Evolutionary conservation across 1,284 basidiomycete genomes (phyloP).

Genomic region (Sanghuangporus sanghuang): DNA sequence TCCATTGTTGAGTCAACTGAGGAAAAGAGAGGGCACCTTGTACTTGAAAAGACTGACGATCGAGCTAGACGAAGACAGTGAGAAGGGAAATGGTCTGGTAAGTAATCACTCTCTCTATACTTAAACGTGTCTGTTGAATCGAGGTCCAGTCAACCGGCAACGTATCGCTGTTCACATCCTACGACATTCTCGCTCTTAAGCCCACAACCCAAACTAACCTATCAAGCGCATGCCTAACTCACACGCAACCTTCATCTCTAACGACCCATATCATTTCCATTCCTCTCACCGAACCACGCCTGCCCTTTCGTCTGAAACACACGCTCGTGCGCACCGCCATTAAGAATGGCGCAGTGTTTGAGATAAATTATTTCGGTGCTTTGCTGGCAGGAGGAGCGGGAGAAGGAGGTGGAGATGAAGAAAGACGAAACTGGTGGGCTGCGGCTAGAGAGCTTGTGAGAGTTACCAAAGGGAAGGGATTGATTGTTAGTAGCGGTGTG

Average conservation of each 20-base stretch:
- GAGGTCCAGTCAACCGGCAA: conserved; percentile 54
- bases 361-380: conserved; percentile 73
- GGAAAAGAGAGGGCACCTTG: conserved; percentile 49
- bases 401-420: conserved; percentile 43
- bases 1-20: conserved; percentile 46
- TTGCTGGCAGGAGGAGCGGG: conserved; percentile 53
- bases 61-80: conserved; percentile 69
- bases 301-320: conserved; percentile 79
- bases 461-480: conserved; percentile 70
- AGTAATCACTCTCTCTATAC: conserved; percentile 21
- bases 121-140: neutral
- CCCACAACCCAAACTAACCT: conserved; percentile 72
- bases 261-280: conserved; percentile 81
- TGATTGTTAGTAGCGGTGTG: conserved; percentile 65
- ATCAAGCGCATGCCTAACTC: conserved; percentile 74
- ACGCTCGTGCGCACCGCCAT: conserved; percentile 77
- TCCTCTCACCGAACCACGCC: conserved; percentile 72
- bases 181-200: conserved; percentile 72
- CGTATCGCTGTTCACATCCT: conserved; percentile 48
- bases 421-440: conserved; percentile 81
- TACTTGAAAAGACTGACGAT: conserved; percentile 69
- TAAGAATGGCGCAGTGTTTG: conserved; percentile 81
- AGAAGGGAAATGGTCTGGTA: conserved; percentile 77
- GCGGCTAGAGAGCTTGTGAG: conserved; percentile 66
- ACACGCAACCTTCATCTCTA: conserved; percentile 71